These are phyloP conservation scores for Cordyceps javanica DNA, from an alignment of 2,329 filamentous ascomycete genomes.

Conservation along the genomic window DNA sequence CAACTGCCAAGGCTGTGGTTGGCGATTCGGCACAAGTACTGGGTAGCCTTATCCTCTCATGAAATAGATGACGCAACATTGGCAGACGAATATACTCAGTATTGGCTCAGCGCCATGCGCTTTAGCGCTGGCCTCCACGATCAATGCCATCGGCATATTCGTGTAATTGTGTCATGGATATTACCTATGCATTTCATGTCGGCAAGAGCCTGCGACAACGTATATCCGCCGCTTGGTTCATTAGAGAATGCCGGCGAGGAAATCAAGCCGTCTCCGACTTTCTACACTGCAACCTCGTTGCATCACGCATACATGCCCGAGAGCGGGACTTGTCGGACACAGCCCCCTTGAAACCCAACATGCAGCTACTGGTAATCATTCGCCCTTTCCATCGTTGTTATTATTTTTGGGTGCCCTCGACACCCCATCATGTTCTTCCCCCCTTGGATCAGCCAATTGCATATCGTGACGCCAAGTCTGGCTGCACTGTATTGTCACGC, in stretches of 20 bases:
- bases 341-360: not conserved
- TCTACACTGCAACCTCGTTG: not conserved
- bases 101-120: too few species aligned
- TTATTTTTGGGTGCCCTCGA: not conserved
- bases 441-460: not conserved
- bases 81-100: not conserved
- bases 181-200: not conserved
- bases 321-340: not conserved
- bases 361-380: not conserved
- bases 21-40: too few species aligned
- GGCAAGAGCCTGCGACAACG: not conserved
- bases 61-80: not conserved
- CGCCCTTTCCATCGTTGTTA: not conserved
- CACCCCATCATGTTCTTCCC: not conserved
- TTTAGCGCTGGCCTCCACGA: not conserved
- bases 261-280: not conserved
- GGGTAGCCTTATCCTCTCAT: too few species aligned
- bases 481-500: constrained; percentile 4
- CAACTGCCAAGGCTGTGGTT: not conserved
- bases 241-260: not conserved
- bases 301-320: constrained; percentile 2
- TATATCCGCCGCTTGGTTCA: not conserved
- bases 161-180: not conserved
- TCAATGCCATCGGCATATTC: not conserved
- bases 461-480: not conserved